Conservation (phyloP, 257 asterid genomes). For the Penstemon barbatus region DNA sequence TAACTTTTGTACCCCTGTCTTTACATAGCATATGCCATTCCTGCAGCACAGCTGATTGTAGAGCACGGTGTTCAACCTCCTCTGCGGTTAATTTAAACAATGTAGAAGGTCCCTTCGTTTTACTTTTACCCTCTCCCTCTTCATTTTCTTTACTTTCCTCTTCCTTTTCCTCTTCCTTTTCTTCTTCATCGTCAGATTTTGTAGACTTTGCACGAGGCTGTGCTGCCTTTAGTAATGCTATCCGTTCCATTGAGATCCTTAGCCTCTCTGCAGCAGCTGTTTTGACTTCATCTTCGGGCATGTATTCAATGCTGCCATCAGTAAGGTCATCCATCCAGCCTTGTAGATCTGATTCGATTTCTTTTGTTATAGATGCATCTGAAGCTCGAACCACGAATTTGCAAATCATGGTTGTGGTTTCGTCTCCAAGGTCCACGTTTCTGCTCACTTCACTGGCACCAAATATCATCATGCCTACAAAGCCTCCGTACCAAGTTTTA, state of each 20-base stretch:
- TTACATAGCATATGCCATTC: conserved; percentile 86
- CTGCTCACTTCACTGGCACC: conserved; percentile 93
- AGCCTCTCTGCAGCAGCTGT: conserved; percentile 76
- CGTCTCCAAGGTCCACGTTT: conserved; percentile 88
- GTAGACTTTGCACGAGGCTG: conserved; percentile 61
- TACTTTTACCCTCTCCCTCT: conserved; percentile 46
- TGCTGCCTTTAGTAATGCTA: conserved; percentile 82
- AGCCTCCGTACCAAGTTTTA: conserved; percentile 88
- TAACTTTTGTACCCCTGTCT: conserved; percentile 57
- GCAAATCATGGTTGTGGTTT: conserved; percentile 91
- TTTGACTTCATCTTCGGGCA: conserved; percentile 93
- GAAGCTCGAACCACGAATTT: conserved; percentile 89
- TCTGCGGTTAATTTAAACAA: conserved; percentile 67
- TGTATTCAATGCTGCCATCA: conserved; percentile 76
- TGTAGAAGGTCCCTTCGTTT: conserved; percentile 59
- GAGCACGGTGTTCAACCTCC: conserved; percentile 88
- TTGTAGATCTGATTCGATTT: conserved; percentile 75
- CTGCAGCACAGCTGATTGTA: conserved; percentile 76
- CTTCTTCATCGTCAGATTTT: conserved; percentile 47
- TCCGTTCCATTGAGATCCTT: conserved; percentile 77
- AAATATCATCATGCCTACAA: conserved; percentile 86
- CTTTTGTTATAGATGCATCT: conserved; percentile 73
- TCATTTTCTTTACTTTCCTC: conserved; percentile 36
- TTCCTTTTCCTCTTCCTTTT: conserved; percentile 41
- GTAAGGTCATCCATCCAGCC: conserved; percentile 95